These are phyloP conservation scores for Tolypocladium pustulatum DNA, from an alignment of 2,329 filamentous ascomycete genomes.

Conservation along the genomic window DNA sequence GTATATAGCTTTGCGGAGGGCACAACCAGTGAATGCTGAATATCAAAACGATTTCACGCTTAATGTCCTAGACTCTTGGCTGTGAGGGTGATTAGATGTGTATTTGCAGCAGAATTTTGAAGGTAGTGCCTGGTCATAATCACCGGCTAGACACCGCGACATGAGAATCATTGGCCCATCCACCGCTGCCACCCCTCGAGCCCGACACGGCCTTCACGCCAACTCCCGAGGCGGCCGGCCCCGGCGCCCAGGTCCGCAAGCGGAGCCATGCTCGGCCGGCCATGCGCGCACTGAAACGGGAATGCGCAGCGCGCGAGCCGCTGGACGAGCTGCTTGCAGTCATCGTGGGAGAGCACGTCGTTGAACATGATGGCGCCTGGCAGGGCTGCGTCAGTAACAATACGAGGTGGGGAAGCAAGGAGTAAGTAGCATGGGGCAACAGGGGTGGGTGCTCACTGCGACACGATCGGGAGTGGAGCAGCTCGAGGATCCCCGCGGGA, in stretches of 20 bases:
- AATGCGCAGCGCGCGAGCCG: conserved; percentile 54
- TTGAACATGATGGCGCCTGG: conserved; percentile 74
- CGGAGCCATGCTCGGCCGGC: conserved; percentile 55
- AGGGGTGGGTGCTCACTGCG: conserved; percentile 39
- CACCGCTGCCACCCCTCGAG: conserved; percentile 12
- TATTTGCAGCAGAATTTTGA: neutral
- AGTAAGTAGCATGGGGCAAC: too few species aligned
- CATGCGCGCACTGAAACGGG: conserved; percentile 79
- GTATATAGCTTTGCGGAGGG: neutral
- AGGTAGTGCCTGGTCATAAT: neutral
- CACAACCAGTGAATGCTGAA: neutral
- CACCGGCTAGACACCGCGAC: neutral
- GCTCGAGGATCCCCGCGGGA: conserved; percentile 63
- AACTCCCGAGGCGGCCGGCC: conserved; percentile 12
- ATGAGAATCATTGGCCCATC: conserved; percentile 2
- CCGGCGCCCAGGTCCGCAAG: conserved; percentile 39
- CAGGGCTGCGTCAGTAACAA: conserved; percentile 5
- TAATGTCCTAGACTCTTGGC: neutral
- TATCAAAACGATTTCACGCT: neutral
- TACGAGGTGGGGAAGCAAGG: neutral
- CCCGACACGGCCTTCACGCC: conserved; percentile 10
- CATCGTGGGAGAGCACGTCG: conserved; percentile 45
- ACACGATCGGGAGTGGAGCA: conserved; percentile 68
- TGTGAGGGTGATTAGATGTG: neutral
- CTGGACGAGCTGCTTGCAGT: conserved; percentile 49